Percentiles rank a stretch among this genome's conserved stretches.
Evolutionary conservation across 2,329 filamentous ascomycete species (phyloP).

Genomic region (Rhinocladiella similis): DNA sequence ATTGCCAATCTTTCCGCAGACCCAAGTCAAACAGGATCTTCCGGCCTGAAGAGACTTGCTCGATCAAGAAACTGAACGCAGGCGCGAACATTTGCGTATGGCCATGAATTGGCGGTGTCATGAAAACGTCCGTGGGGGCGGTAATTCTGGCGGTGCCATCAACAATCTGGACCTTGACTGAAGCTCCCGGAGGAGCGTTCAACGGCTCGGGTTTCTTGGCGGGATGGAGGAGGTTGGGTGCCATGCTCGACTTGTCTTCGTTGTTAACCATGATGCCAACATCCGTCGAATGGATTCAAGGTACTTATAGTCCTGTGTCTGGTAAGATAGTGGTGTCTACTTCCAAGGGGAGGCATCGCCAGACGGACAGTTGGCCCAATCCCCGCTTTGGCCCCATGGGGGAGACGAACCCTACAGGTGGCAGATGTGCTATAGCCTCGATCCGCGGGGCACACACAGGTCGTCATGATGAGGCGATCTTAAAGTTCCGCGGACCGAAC

Average conservation of each 20-base stretch:
- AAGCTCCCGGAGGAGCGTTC: constrained; percentile 3
- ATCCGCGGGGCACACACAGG: too few species aligned
- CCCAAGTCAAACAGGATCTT: constrained; percentile 31
- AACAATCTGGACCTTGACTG: constrained; percentile 9
- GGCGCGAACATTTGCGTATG: constrained; percentile 6
- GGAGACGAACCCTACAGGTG: too few species aligned
- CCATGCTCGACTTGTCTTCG: neutral
- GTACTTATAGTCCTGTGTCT: too few species aligned
- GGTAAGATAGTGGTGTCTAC: too few species aligned
- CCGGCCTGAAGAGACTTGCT: constrained; percentile 4
- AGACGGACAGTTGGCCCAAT: too few species aligned
- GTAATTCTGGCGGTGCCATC: constrained; percentile 7
- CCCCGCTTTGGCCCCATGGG: too few species aligned
- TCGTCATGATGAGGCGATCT: too few species aligned
- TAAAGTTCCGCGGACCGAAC: too few species aligned
- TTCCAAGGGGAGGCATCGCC: too few species aligned
- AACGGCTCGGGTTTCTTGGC: constrained; percentile 1
- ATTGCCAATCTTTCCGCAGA: constrained; percentile 30
- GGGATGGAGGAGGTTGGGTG: neutral
- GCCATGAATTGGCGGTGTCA: constrained; percentile 9
- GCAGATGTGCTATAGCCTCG: too few species aligned
- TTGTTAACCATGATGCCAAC: too few species aligned
- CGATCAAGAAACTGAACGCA: constrained; percentile 14
- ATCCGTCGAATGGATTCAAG: too few species aligned
- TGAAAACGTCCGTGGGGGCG: constrained; percentile 5